Base-by-base conservation (phyloP, 108 stramenopile species). In the Asterionellopsis glacialis region DNA sequence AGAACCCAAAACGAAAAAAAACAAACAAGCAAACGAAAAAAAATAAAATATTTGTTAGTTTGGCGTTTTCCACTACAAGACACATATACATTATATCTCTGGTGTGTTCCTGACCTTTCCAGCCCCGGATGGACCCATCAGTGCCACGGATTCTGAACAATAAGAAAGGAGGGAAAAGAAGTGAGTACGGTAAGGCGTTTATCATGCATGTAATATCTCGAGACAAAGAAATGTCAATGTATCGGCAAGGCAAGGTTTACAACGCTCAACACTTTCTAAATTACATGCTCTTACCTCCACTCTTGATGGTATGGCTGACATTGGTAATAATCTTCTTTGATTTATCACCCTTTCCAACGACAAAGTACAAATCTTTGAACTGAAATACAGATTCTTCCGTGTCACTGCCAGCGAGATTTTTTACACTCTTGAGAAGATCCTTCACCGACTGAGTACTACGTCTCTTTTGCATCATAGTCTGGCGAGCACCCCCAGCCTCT, bases 51-150 rank as follows among this genome's bases (percentile, higher is more conserved):
- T 12, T 43, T 43, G 43, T 13, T 12, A 9, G 47, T 48, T 19
- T 48, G 21, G 16, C 47, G 1, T 48, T 48, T 4, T 33, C 33
- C 33, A 2, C 4, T 6, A 2, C 21, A 48, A 48, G 21, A 48
- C 9, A 9, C 19, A 53, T 53, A 3, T 3, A 24, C 1, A 6
- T 11, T 5, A 53, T 23, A 3, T 2, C 2, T 21, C 2, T 48
- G 2, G 47, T 19, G 1, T 24, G 1, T 5, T 33, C 7, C 33
- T 33, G 3, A 53, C 52, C 24, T 72, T 63, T 50, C 71, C 71
- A 9, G 71, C 64, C 22, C 71, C 71, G 1, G 51, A 53, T 18
- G 70, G 70, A 38, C 70, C 70, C 63, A 71, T 63, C 13, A 71
- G 39, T 0, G 62, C 63, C 1, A 70, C 25, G 1, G 48, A 53